phyloP scores from a whole-genome alignment of 2,329 filamentous ascomycete species.

The Ascochyta koolunga region DNA sequence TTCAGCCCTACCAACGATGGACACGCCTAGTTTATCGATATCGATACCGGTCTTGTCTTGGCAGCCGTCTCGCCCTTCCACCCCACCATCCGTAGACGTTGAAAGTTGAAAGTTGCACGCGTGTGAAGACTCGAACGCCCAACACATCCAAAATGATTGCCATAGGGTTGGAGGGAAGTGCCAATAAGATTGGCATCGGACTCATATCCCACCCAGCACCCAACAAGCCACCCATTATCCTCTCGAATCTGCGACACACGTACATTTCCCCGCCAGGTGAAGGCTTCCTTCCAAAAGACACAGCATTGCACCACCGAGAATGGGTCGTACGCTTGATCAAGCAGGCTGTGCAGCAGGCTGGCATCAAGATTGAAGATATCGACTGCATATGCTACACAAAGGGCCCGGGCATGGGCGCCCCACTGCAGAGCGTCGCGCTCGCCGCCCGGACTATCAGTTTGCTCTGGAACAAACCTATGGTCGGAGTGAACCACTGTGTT shows the following conservation, averaged over 20 bases:
- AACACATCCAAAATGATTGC: constrained; percentile 61
- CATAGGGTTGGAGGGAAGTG: constrained; percentile 85
- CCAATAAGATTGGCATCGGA: constrained; percentile 96
- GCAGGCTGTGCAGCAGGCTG: constrained; percentile 74
- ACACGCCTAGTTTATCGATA: constrained; percentile 24
- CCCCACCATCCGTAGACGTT: constrained; percentile 27
- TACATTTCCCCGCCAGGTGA: constrained; percentile 90
- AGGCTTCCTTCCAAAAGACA: constrained; percentile 96
- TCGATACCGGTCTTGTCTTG: constrained; percentile 8
- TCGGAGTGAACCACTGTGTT: constrained; percentile 97
- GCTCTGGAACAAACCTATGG: constrained; percentile 85
- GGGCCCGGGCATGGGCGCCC: constrained; percentile 95
- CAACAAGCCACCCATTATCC: constrained; percentile 61
- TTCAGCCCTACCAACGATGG: constrained; percentile 17
- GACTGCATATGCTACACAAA: constrained; percentile 95
- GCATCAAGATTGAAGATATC: constrained; percentile 63
- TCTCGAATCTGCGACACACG: constrained; percentile 93
- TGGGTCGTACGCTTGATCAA: constrained; percentile 85
- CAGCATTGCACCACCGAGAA: constrained; percentile 85
- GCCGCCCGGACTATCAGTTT: constrained; percentile 81
- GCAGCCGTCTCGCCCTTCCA: constrained; percentile 3
- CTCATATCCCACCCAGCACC: constrained; percentile 77
- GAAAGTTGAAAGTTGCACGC: constrained; percentile 19
- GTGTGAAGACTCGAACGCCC: constrained; percentile 1
- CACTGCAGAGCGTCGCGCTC: constrained; percentile 83